Conservation (phyloP, 345 rosid genomes). For the Turritis glabra region DNA sequence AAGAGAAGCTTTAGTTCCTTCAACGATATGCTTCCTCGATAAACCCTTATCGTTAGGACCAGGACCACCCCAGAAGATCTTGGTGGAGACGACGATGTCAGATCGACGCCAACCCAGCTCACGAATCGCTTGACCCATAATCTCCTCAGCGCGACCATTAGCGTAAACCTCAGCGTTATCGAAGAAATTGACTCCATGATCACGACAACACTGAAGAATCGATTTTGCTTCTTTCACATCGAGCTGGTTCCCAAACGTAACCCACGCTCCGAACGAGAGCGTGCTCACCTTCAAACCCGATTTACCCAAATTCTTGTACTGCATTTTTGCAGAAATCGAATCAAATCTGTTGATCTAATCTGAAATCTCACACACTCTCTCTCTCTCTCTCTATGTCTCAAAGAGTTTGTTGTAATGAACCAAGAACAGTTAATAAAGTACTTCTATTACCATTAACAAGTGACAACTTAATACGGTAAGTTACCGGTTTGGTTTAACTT, state of each 20-base stretch:
- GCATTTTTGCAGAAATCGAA: slow-evolving; percentile 46
- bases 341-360: slow-evolving; percentile 20
- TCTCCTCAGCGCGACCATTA: slow-evolving; percentile 96
- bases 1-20: slow-evolving; percentile 92
- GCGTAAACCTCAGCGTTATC: slow-evolving; percentile 99
- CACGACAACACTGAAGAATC: slow-evolving; percentile 86
- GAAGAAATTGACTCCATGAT: slow-evolving; percentile 93
- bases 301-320: slow-evolving; percentile 85
- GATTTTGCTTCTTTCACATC: slow-evolving; percentile 98
- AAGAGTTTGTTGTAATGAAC: not conserved
- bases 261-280: slow-evolving; percentile 94
- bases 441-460: not conserved
- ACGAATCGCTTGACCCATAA: slow-evolving; percentile 97
- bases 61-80: slow-evolving; percentile 99
- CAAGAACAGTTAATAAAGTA: not conserved
- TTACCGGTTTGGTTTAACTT: slow-evolving; percentile 20
- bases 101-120: slow-evolving; percentile 98
- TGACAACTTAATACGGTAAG: slow-evolving; percentile 6
- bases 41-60: slow-evolving; percentile 96
- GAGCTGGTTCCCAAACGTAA: slow-evolving; percentile 93
- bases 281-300: slow-evolving; percentile 94
- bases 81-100: slow-evolving; percentile 85
- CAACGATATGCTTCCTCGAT: slow-evolving; percentile 86
- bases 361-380: not conserved
- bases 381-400: not conserved